phyloP scores from a whole-genome alignment of 352 stramenopile genomes.

The Phytophthora tubulina region DNA sequence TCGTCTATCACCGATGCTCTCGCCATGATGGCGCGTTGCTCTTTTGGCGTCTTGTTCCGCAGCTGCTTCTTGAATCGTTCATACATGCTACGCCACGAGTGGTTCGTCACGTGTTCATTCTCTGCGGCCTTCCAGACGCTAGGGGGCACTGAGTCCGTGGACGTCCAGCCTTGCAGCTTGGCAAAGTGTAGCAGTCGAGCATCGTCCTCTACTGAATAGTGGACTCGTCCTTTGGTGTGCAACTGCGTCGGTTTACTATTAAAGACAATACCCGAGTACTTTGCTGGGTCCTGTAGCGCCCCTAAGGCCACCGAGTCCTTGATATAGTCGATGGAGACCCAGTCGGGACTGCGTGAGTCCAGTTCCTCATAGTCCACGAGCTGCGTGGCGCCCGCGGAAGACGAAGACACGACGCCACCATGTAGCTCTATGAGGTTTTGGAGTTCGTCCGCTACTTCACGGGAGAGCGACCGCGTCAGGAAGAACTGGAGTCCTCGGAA shows the following conservation, averaged over 20 bases:
- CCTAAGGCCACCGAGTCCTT: constrained; percentile 51
- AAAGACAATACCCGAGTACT: constrained; percentile 50
- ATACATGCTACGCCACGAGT: constrained; percentile 58
- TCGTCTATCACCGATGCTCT: constrained; percentile 20
- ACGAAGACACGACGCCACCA: constrained; percentile 41
- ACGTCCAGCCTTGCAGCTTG: constrained; percentile 34
- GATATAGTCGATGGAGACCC: constrained; percentile 60
- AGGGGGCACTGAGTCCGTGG: constrained; percentile 28
- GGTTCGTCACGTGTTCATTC: constrained; percentile 40
- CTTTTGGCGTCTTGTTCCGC: constrained; percentile 40
- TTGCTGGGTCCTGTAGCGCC: constrained; percentile 34
- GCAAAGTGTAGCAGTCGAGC: constrained; percentile 58
- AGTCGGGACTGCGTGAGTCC: constrained; percentile 33
- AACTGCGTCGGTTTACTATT: not conserved
- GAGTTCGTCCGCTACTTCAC: constrained; percentile 27
- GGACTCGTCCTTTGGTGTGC: not conserved
- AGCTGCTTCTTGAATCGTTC: constrained; percentile 60
- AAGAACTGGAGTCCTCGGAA: constrained; percentile 54
- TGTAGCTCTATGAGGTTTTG: constrained; percentile 44
- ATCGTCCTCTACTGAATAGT: constrained; percentile 53
- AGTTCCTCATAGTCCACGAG: constrained; percentile 55
- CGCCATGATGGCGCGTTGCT: constrained; percentile 41
- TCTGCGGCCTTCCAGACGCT: constrained; percentile 31
- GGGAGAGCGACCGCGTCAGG: constrained; percentile 37
- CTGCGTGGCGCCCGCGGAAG: constrained; percentile 33